Percentiles rank a stretch among this genome's conserved stretches.
Evolutionary conservation across 2,329 filamentous ascomycete genomes (phyloP).

Genomic region (Paraconiothyrium brasiliense): DNA sequence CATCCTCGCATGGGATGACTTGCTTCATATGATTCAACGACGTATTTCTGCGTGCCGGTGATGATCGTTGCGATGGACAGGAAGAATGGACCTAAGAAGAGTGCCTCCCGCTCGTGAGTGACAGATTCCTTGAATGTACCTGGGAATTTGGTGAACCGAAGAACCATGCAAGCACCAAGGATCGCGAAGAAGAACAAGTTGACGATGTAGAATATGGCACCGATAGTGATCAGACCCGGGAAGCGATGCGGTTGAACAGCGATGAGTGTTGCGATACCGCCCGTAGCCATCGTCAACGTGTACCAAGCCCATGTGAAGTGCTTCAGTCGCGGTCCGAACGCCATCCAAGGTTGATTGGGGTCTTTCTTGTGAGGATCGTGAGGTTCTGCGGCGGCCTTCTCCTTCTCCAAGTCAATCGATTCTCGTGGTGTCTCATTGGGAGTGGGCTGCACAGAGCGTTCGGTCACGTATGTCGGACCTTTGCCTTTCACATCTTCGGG

Average conservation of each 20-base stretch:
- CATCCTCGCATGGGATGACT: slow-evolving; percentile 53
- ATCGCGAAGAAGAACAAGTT: slow-evolving; percentile 59
- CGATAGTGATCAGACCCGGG: slow-evolving; percentile 60
- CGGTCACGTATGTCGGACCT: slow-evolving; percentile 24
- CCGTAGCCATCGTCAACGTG: slow-evolving; percentile 59
- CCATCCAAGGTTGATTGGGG: slow-evolving; percentile 43
- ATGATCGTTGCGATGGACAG: slow-evolving; percentile 54
- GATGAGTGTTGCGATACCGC: slow-evolving; percentile 57
- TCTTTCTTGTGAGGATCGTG: slow-evolving; percentile 43
- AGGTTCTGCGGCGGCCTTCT: slow-evolving; percentile 30
- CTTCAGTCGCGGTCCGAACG: slow-evolving; percentile 38
- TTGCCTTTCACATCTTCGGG: slow-evolving; percentile 37
- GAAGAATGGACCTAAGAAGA: slow-evolving; percentile 59
- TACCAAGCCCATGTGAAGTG: slow-evolving; percentile 61
- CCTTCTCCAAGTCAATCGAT: slow-evolving; percentile 42
- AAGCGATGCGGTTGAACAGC: slow-evolving; percentile 57
- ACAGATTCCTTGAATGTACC: slow-evolving; percentile 57
- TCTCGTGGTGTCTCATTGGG: slow-evolving; percentile 26
- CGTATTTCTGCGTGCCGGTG: slow-evolving; percentile 51
- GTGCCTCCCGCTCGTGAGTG: slow-evolving; percentile 61
- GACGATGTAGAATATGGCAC: slow-evolving; percentile 61
- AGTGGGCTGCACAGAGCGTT: slow-evolving; percentile 24
- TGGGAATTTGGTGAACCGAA: slow-evolving; percentile 58
- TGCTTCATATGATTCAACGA: slow-evolving; percentile 42
- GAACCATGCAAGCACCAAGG: slow-evolving; percentile 42